phyloP scores from a whole-genome alignment of 2,329 filamentous ascomycete species.

The Clarireedia paspali region DNA sequence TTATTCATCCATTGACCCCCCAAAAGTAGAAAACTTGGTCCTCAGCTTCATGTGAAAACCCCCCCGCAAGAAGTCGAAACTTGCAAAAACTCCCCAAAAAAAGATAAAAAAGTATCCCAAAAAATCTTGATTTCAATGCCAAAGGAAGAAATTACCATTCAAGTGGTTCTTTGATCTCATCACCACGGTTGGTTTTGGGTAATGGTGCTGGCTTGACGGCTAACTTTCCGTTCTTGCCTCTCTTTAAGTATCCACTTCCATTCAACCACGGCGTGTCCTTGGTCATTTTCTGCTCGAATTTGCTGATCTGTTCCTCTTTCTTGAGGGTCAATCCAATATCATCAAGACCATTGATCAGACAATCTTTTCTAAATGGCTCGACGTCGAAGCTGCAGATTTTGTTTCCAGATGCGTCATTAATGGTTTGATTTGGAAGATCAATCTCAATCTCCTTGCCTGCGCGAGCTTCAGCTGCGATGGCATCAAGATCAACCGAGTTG shows the following conservation, averaged over 20 bases:
- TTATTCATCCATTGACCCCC: too few relatives aligned
- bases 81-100: too few relatives aligned
- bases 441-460: constrained; percentile 80
- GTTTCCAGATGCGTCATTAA: constrained; percentile 67
- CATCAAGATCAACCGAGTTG: constrained; percentile 8
- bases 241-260: constrained; percentile 69
- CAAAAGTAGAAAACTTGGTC: too few relatives aligned
- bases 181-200: constrained; percentile 77
- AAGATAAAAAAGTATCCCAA: too few relatives aligned
- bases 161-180: constrained; percentile 73
- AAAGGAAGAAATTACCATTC: constrained; percentile 56
- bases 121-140: too few relatives aligned
- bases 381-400: constrained; percentile 75
- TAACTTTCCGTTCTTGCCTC: constrained; percentile 46
- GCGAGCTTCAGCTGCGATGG: constrained; percentile 48
- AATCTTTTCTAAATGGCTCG: constrained; percentile 89
- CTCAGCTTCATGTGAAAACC: too few relatives aligned
- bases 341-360: constrained; percentile 83
- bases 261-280: constrained; percentile 74
- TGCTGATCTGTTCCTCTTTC: constrained; percentile 76
- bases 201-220: constrained; percentile 57
- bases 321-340: constrained; percentile 92
- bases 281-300: constrained; percentile 57
- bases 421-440: constrained; percentile 74
- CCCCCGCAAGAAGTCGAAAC: too few relatives aligned